Evolutionary conservation across 2,329 filamentous ascomycete genomes (phyloP), one percentile per base, ranked within the genome.

Genomic region (Cytospora mali): DNA sequence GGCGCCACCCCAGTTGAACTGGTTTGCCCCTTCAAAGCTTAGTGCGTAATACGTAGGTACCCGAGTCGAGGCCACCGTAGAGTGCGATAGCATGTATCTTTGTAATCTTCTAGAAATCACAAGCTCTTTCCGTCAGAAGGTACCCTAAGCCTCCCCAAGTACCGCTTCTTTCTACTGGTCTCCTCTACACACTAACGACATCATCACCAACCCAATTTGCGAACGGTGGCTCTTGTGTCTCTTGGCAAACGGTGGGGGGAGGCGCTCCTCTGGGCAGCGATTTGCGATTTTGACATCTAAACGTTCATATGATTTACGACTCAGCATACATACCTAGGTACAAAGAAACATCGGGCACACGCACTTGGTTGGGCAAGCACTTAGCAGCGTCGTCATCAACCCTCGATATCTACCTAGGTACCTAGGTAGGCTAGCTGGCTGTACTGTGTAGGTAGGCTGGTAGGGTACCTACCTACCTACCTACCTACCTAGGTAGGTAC

Each of bases 61-160:
- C 18, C 21, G 3, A 13, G 6, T 46, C 39, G 9, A 11, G 42
- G 42, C 6, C 9, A 33, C 14, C 31, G 18, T 23, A 4, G n/a
- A 13, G 23, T 4, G 21, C 16, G 54, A 58, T 62, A 58, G 33
- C 46, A 53, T 52, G 60, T 62, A 62, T 16, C 21, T 3, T 18
- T 49, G 25, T 11, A 7, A 27, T 35, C 11, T 25, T 14, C 11
- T 9, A 60, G 50, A 60, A 60, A 52, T 42, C 57, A 48, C 39
- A 60, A 46, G 58, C 50, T 52, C 39, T 60, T 60, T 60, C 58
- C 58, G 58, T 60, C 50, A 49, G n/a, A n/a, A 39, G 35, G 35
- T 39, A 39, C 35, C 35, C n/a, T n/a, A n/a, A n/a, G n/a, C n/a
- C n/a, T n/a, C n/a, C 31, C 16, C 14, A 48, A 54, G 28, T 54